Evolutionary conservation across 768 basidiomycete species (phyloP).

Genomic region (Xerocomellus dryophilus): DNA sequence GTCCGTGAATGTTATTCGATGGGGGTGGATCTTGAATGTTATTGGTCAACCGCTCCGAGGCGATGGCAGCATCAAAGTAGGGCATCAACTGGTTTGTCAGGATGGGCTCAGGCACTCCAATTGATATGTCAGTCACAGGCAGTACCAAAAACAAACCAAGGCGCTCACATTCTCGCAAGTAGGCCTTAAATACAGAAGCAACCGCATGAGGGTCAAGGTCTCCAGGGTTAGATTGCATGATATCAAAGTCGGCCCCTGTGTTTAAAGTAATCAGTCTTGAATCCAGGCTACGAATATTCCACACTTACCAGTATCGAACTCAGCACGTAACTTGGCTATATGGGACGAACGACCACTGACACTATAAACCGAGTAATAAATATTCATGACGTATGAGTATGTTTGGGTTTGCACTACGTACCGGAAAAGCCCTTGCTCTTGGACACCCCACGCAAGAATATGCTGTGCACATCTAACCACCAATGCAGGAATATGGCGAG

Average conservation of each 20-base stretch:
- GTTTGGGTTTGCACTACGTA: constrained; percentile 35
- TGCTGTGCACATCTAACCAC: constrained; percentile 83
- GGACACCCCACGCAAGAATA: constrained; percentile 74
- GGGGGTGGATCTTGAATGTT: constrained; percentile 31
- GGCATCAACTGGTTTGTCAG: constrained; percentile 69
- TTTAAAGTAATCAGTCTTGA: constrained; percentile 9
- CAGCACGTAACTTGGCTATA: constrained; percentile 65
- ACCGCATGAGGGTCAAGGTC: constrained; percentile 95
- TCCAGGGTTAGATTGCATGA: constrained; percentile 71
- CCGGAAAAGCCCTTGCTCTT: constrained; percentile 87
- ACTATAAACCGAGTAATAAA: constrained; percentile 39
- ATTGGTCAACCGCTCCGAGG: constrained; percentile 44
- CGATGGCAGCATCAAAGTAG: constrained; percentile 76
- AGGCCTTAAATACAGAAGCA: constrained; percentile 89
- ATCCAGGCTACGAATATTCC: neutral
- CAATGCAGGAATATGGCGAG: constrained; percentile 63
- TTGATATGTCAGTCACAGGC: constrained; percentile 5
- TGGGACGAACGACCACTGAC: constrained; percentile 84
- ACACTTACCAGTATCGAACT: constrained; percentile 74
- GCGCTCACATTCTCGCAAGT: constrained; percentile 82
- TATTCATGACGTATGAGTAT: neutral
- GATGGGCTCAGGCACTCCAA: constrained; percentile 80
- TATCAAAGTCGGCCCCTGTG: constrained; percentile 81
- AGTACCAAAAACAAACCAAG: neutral
- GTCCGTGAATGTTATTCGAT: constrained; percentile 35